These are phyloP conservation scores for Berkeleyomyces basicola DNA, from an alignment of 2,329 filamentous ascomycete species.

Conservation along the genomic window DNA sequence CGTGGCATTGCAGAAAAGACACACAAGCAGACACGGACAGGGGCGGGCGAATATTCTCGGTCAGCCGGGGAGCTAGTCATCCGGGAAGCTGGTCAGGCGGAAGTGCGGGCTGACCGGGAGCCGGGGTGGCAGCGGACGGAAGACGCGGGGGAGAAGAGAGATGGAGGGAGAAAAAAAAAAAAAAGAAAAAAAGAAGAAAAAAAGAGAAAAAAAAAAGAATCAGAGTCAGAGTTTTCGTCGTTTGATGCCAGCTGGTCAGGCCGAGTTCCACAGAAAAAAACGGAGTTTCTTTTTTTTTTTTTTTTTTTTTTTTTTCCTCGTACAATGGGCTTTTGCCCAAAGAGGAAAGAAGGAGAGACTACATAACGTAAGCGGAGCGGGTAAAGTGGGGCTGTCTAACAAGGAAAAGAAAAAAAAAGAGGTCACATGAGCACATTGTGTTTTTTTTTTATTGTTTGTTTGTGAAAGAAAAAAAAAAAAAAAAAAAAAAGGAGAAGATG, in stretches of 20 bases:
- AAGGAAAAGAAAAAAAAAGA: neutral
- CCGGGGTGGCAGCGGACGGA: neutral
- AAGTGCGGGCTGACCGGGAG: neutral
- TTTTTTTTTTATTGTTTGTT: too few species aligned
- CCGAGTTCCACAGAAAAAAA: neutral
- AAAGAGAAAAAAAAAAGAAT: neutral
- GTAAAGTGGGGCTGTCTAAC: neutral
- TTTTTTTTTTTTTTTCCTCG: neutral
- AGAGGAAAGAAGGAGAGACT: neutral
- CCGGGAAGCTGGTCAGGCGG: neutral
- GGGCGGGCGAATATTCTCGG: too few species aligned
- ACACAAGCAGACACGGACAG: too few species aligned
- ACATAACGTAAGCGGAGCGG: neutral
- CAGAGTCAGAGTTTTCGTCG: neutral
- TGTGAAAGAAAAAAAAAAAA: neutral
- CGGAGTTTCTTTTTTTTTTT: neutral
- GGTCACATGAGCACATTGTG: neutral
- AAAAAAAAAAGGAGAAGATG: neutral
- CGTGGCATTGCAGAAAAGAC: too few species aligned
- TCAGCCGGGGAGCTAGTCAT: neutral
- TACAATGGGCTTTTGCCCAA: neutral
- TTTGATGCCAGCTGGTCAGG: neutral
- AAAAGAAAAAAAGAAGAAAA: neutral
- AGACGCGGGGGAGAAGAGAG: neutral
- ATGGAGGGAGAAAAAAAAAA: neutral